These are phyloP conservation scores for Furcasterigmium sp. DNA, from an alignment of 2,329 filamentous ascomycete genomes.

Conservation along the genomic window DNA sequence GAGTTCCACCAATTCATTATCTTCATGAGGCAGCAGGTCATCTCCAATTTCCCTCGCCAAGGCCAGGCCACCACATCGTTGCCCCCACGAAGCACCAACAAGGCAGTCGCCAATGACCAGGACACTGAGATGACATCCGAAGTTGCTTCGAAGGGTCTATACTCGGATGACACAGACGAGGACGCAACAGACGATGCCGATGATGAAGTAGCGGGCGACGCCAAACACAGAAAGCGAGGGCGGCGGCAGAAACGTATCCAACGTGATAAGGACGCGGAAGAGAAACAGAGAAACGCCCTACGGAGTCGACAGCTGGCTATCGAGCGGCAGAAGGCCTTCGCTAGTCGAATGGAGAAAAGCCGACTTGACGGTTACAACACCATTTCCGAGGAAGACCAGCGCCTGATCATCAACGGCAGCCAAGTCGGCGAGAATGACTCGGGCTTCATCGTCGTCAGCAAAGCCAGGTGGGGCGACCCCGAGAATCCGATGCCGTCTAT, in stretches of 20 bases:
- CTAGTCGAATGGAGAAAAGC: no score
- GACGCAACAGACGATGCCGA: no score
- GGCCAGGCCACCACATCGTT: no score
- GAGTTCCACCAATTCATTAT: slow-evolving; percentile 22
- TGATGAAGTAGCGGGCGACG: no score
- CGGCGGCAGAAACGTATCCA: slow-evolving; percentile 40
- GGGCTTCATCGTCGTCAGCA: slow-evolving; percentile 58
- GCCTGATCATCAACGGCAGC: slow-evolving; percentile 62
- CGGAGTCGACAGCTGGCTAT: no score
- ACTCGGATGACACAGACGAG: no score
- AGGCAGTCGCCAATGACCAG: no score
- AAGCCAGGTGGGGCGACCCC: slow-evolving; percentile 20
- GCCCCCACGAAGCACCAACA: no score
- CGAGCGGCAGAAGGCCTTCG: no score
- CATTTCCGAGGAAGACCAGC: slow-evolving; percentile 37
- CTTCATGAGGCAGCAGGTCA: slow-evolving; percentile 14
- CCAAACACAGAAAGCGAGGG: slow-evolving; percentile 6
- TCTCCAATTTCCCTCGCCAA: slow-evolving; percentile 6
- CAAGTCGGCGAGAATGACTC: slow-evolving; percentile 56
- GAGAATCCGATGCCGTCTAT: slow-evolving; percentile 34
- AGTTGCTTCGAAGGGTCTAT: no score
- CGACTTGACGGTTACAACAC: slow-evolving; percentile 33
- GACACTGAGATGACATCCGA: no score
- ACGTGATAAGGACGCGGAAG: slow-evolving; percentile 43
- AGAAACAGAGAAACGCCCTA: slow-evolving; percentile 47